Evolutionary conservation across 306 rosid species (phyloP).

Genomic region (Clitoria ternatea): DNA sequence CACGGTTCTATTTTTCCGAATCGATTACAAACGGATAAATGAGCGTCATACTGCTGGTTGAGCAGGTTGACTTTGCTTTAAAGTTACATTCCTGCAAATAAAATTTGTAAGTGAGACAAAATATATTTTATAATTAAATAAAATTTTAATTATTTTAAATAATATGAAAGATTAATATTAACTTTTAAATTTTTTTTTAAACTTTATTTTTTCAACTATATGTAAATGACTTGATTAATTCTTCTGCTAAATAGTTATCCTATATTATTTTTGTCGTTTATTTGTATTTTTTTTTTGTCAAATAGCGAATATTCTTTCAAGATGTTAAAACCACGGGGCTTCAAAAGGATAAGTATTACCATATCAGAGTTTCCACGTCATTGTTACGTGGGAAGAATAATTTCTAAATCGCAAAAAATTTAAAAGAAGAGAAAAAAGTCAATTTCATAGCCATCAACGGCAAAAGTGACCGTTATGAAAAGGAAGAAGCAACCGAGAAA

Average conservation of each 20-base stretch:
- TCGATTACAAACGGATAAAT: no score
- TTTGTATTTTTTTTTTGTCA: background rate
- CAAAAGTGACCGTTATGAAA: slow-evolving; percentile 7
- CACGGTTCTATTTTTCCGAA: no score
- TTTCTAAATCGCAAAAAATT: background rate
- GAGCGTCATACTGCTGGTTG: no score
- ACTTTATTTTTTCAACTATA: no score
- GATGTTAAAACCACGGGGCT: background rate
- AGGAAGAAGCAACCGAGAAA: background rate
- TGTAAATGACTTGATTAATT: no score
- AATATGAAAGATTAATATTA: no score
- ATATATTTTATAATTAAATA: no score
- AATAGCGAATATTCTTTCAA: background rate
- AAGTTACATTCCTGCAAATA: no score
- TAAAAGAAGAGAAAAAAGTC: background rate
- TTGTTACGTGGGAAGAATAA: background rate
- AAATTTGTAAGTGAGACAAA: no score
- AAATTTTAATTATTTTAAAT: no score
- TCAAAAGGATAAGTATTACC: background rate
- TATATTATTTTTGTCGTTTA: background rate
- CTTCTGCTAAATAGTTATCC: background rate
- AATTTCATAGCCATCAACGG: background rate
- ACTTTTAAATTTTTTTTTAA: no score
- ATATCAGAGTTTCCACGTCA: background rate
- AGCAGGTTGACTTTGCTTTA: no score